Conservation (phyloP, 768 basidiomycete genomes). For the Hericium alpestre region DNA sequence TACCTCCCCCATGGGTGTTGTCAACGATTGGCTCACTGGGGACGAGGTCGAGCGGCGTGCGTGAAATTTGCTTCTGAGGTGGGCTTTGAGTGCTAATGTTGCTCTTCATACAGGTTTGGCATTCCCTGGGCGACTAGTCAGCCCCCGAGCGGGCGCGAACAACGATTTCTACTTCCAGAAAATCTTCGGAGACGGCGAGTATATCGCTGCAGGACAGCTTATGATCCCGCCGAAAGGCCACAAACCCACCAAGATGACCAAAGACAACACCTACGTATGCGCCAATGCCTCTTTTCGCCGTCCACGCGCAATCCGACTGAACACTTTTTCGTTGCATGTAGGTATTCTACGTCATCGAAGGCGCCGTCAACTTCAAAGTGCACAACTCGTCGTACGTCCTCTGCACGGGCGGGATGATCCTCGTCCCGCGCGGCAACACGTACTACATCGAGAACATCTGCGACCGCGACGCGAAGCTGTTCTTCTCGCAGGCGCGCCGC, state of each 20-base stretch:
- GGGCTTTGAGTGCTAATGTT: neutral
- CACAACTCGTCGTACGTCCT: slow-evolving; percentile 73
- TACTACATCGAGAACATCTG: slow-evolving; percentile 87
- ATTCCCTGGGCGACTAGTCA: slow-evolving; percentile 60
- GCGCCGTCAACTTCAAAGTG: slow-evolving; percentile 78
- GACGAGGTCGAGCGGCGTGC: slow-evolving; percentile 62
- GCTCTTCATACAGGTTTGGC: slow-evolving; percentile 52
- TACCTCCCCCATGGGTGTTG: slow-evolving; percentile 54
- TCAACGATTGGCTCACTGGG: slow-evolving; percentile 54
- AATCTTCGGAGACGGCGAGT: slow-evolving; percentile 83
- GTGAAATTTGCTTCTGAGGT: slow-evolving; percentile 20
- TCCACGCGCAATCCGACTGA: neutral
- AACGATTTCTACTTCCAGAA: slow-evolving; percentile 80
- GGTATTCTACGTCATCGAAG: slow-evolving; percentile 78
- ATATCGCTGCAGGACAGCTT: slow-evolving; percentile 84
- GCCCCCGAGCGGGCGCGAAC: slow-evolving; percentile 48
- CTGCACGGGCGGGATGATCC: slow-evolving; percentile 74
- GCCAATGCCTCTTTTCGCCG: neutral
- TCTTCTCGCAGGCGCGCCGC: slow-evolving; percentile 83
- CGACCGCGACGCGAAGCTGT: slow-evolving; percentile 68
- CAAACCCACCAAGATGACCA: slow-evolving; percentile 82
- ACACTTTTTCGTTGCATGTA: slow-evolving; percentile 17
- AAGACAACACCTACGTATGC: slow-evolving; percentile 88
- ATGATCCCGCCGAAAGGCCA: slow-evolving; percentile 66
- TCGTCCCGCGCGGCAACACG: slow-evolving; percentile 89